Conservation (phyloP, 495 filamentous ascomycete species). For the Chaetomidium leptoderma region DNA sequence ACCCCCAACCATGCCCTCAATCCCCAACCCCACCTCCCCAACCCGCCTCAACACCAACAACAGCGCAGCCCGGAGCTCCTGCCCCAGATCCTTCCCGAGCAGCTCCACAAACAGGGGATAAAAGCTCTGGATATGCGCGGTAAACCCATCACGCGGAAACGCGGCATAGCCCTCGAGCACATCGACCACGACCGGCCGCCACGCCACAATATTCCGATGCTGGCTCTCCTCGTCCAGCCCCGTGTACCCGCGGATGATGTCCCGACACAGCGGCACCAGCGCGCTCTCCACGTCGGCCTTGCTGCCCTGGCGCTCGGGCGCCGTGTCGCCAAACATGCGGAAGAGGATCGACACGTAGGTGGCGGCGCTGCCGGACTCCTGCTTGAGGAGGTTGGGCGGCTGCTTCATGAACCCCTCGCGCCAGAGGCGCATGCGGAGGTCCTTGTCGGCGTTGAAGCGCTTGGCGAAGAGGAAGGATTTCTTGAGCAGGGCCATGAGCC, state of each 20-base stretch:
- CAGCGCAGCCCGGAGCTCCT: constrained; percentile 71
- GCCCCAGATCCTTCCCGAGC: constrained; percentile 72
- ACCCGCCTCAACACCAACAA: constrained; percentile 72
- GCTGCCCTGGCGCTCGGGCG: constrained; percentile 72
- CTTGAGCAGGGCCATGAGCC: constrained; percentile 89
- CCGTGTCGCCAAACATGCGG: constrained; percentile 91
- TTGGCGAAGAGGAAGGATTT: constrained; percentile 94
- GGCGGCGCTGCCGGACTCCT: constrained; percentile 85
- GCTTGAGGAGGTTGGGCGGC: constrained; percentile 96
- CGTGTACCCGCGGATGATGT: constrained; percentile 81
- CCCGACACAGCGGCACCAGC: constrained; percentile 87
- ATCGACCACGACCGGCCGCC: constrained; percentile 94
- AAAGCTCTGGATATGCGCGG: constrained; percentile 71
- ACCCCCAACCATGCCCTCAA: constrained; percentile 43
- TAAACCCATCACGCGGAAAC: constrained; percentile 80
- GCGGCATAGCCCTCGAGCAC: constrained; percentile 92
- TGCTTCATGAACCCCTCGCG: constrained; percentile 99
- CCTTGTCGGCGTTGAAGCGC: constrained; percentile 95
- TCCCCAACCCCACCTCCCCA: constrained; percentile 74
- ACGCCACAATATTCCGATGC: constrained; percentile 91
- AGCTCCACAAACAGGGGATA: constrained; percentile 83
- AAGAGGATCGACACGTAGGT: constrained; percentile 93
- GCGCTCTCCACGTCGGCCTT: constrained; percentile 80
- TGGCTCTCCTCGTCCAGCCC: constrained; percentile 89
- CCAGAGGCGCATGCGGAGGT: constrained; percentile 90